phyloP scores from a whole-genome alignment of 805 yeast species.

The Kodamaea sagamina region DNA sequence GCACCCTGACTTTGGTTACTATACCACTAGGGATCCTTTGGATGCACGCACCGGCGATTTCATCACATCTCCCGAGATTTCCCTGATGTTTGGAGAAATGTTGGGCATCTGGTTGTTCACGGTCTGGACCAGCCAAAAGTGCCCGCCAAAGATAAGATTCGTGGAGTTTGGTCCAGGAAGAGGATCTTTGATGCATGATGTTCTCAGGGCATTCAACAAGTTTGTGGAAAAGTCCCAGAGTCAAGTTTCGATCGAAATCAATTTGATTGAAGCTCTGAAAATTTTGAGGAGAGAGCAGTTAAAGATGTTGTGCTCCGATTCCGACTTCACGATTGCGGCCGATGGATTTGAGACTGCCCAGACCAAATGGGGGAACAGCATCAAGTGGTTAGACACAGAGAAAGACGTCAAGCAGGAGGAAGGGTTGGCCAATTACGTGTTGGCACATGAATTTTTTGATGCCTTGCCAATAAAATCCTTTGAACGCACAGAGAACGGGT shows the following conservation, averaged over 20 bases:
- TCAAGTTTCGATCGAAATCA: constrained; percentile 41
- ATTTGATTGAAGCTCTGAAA: constrained; percentile 72
- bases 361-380: constrained; percentile 52
- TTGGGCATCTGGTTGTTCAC: constrained; percentile 71
- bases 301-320: constrained; percentile 45
- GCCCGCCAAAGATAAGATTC: constrained; percentile 51
- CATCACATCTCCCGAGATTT: constrained; percentile 83
- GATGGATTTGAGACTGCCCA: constrained; percentile 40
- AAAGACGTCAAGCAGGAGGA: constrained; percentile 38
- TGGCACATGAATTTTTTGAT: constrained; percentile 88
- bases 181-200: constrained; percentile 76
- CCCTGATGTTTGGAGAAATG: constrained; percentile 85
- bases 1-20: constrained; percentile 76
- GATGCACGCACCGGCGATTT: constrained; percentile 68
- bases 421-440: constrained; percentile 54
- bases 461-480: constrained; percentile 80
- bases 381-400: constrained; percentile 65
- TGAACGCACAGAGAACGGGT: constrained; percentile 60
- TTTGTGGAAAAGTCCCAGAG: constrained; percentile 29
- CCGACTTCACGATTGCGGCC: constrained; percentile 19
- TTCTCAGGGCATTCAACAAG: constrained; percentile 49
- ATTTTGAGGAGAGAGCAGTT: constrained; percentile 61
- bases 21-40: constrained; percentile 74
- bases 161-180: constrained; percentile 86
- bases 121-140: constrained; percentile 57